These are phyloP conservation scores for Colletotrichum orbiculare DNA, from an alignment of 2,329 filamentous ascomycete genomes.

Conservation along the genomic window DNA sequence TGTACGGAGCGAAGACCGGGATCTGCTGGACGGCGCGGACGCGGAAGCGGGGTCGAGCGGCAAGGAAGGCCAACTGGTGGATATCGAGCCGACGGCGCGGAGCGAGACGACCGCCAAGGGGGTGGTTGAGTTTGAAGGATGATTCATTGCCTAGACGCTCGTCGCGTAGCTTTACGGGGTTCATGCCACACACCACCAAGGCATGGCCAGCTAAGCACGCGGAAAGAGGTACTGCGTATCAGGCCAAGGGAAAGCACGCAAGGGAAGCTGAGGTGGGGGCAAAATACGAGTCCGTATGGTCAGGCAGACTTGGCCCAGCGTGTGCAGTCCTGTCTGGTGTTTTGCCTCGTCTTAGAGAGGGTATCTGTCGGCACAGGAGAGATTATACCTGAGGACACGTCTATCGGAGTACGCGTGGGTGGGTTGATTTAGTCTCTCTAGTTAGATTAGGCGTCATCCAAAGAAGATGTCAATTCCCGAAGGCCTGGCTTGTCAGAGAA, in stretches of 20 bases:
- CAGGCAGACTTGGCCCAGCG: background rate
- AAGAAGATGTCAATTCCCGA: conserved; percentile 15
- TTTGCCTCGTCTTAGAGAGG: conserved; percentile 20
- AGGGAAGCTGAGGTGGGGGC: conserved; percentile 13
- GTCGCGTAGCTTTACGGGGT: background rate
- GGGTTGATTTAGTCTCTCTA: conserved; percentile 18
- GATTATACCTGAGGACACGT: conserved; percentile 28
- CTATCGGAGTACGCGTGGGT: conserved; percentile 19
- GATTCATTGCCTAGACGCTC: conserved; percentile 20
- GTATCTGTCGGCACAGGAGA: conserved; percentile 22
- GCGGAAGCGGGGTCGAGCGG: conserved; percentile 68
- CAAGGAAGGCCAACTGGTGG: conserved; percentile 48
- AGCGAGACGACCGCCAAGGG: conserved; percentile 46
- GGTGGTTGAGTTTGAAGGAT: conserved; percentile 57
- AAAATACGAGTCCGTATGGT: conserved; percentile 2
- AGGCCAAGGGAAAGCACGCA: conserved; percentile 6
- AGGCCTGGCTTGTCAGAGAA: background rate
- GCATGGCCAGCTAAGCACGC: background rate
- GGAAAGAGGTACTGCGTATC: conserved; percentile 5
- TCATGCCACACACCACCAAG: too few species aligned
- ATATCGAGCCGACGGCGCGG: conserved; percentile 44
- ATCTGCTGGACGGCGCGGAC: conserved; percentile 79
- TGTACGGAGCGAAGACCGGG: conserved; percentile 74
- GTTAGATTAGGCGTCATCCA: conserved; percentile 27
- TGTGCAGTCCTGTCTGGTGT: background rate